Base-by-base conservation (phyloP, 1,139 yeast species). In the Suhomyces choctaworum region DNA sequence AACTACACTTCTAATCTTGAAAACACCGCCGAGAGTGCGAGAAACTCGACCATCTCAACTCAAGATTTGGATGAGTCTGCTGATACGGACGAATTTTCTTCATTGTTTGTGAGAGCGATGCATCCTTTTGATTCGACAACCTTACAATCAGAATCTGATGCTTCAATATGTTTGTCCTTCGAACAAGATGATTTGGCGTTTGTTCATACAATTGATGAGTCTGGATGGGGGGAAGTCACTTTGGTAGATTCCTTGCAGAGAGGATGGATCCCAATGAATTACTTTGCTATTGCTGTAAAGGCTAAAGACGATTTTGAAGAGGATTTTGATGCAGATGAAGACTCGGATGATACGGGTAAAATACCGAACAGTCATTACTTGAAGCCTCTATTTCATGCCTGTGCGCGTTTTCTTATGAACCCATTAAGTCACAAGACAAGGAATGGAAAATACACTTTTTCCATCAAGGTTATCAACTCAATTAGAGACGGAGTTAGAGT, bases 151-250 rank as follows among this genome's bases (percentile, higher is more conserved):
- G 75, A 74, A 39, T 76, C 77, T 45, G 95, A 80, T 45, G 75
- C 85, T 2, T 77, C 89, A 1, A 84, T 88, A 26, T 92, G 97
- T 58, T 69, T 92, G 19, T 82, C 95, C 1, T 90, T 92, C 56
- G 79, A 77, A 19, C 82, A 79, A 49, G 78, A 81, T 43, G 97
- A 89, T 50, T 66, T 88, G 39, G 95, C 92, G 0, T 83, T 88
- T 55, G 85, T 92, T 6, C 96, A 90, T 56, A 78, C 90, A 7
- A 78, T 89, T 20, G 97, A 92, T 58, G 82, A 85, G 36, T 83
- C 96, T 12, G 98, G 97, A 2, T 92, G 98, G 98, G 97, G 96
- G 40, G 97, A 92, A 59, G 97, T 90, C 3, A 89, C 97, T 0
- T 60, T 86, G 31, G 58, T 77, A 13, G 79, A 80, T 34, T 73